Conservation (phyloP, 2,329 filamentous ascomycete species). For the Sporothrix sp. region DNA sequence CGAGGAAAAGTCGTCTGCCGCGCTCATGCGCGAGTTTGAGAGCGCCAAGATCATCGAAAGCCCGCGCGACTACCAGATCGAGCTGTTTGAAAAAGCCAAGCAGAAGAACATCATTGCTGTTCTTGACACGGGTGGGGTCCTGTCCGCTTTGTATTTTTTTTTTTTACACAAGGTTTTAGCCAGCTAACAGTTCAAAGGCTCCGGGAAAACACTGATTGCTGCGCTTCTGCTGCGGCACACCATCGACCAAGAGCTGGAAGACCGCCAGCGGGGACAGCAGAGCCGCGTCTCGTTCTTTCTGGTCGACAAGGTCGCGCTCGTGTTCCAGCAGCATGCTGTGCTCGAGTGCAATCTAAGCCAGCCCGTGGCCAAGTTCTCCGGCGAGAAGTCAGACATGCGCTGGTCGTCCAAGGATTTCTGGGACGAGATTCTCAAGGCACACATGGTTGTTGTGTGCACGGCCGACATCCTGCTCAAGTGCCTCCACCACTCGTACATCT, state of each 20-base stretch:
- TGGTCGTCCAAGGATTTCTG: slow-evolving; percentile 36
- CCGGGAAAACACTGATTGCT: slow-evolving; percentile 94
- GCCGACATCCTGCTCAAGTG: slow-evolving; percentile 76
- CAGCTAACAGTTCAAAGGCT: too few species aligned
- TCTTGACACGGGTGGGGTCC: slow-evolving; percentile 64
- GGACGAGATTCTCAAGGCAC: slow-evolving; percentile 44
- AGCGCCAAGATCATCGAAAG: slow-evolving; percentile 54
- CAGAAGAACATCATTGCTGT: slow-evolving; percentile 82
- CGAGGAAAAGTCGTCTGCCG: slow-evolving; percentile 25
- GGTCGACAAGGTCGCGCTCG: slow-evolving; percentile 80
- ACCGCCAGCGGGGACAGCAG: slow-evolving; percentile 48
- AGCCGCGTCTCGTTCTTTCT: slow-evolving; percentile 75
- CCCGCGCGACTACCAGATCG: slow-evolving; percentile 82
- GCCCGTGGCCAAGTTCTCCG: slow-evolving; percentile 63
- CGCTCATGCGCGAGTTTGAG: slow-evolving; percentile 29
- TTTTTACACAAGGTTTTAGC: too few species aligned
- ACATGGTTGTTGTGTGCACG: slow-evolving; percentile 86
- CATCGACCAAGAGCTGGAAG: slow-evolving; percentile 66
- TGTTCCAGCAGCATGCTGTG: slow-evolving; percentile 80
- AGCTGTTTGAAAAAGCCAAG: slow-evolving; percentile 84
- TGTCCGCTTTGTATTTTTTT: neutral
- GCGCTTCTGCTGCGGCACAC: slow-evolving; percentile 70
- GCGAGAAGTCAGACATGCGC: slow-evolving; percentile 46
- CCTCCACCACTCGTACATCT: slow-evolving; percentile 68
- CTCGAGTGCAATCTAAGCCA: slow-evolving; percentile 73